These are phyloP conservation scores for Geranium rotundifolium DNA, from an alignment of 345 rosid genomes.

Conservation along the genomic window DNA sequence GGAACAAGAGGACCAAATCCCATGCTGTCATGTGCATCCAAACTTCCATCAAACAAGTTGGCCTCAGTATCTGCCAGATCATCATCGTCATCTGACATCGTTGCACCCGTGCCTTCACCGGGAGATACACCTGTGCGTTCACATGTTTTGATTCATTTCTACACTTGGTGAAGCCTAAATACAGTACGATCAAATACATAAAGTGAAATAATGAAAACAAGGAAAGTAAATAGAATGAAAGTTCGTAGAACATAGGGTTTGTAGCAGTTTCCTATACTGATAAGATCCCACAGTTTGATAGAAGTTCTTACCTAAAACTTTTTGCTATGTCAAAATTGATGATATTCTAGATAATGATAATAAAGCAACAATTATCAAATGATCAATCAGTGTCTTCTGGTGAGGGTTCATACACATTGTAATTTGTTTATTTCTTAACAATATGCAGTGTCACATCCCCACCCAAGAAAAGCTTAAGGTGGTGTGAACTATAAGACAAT, in stretches of 20 bases:
- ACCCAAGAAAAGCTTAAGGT: background rate
- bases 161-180: background rate
- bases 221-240: background rate
- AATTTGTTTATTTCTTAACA: background rate
- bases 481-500: too few species aligned
- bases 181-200: too few species aligned
- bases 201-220: too few species aligned
- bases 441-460: background rate
- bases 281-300: background rate
- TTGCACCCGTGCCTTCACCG: constrained; percentile 73
- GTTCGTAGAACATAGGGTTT: background rate
- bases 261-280: background rate
- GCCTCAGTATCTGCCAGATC: constrained; percentile 60
- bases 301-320: background rate
- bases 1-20: constrained; percentile 84
- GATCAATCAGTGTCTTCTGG: too few species aligned
- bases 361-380: too few species aligned
- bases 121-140: constrained; percentile 51
- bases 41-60: constrained; percentile 34
- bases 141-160: constrained; percentile 3
- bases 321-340: background rate
- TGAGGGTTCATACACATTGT: background rate
- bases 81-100: constrained; percentile 88
- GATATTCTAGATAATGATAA: too few species aligned
- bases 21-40: constrained; percentile 49